Evolutionary conservation across 2,329 filamentous ascomycete species (phyloP).

Genomic region (Colletotrichum trifolii): DNA sequence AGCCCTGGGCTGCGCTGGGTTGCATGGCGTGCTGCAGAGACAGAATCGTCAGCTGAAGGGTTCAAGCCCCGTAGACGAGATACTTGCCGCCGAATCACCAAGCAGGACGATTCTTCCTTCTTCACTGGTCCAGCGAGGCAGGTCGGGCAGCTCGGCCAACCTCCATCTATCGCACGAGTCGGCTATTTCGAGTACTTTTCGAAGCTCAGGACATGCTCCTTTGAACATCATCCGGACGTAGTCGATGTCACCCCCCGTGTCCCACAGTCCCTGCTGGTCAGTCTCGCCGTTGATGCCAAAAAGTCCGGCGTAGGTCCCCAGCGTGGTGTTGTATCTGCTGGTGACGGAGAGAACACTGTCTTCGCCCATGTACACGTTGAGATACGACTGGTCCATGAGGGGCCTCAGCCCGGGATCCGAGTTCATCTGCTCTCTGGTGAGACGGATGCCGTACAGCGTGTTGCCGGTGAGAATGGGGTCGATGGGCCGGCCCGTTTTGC

Average conservation of each 20-base stretch:
- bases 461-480: conserved; percentile 37
- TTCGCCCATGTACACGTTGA: conserved; percentile 39
- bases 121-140: conserved; percentile 39
- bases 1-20: conserved; percentile 1
- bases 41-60: neutral
- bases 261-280: conserved; percentile 40
- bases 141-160: conserved; percentile 39
- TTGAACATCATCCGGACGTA: conserved; percentile 36
- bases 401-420: conserved; percentile 12
- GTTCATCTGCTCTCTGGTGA: conserved; percentile 22
- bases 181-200: conserved; percentile 29
- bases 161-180: conserved; percentile 39
- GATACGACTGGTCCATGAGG: conserved; percentile 36
- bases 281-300: conserved; percentile 38
- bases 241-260: conserved; percentile 40
- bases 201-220: conserved; percentile 34
- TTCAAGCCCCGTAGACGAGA: too few species aligned
- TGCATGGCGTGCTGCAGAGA: neutral
- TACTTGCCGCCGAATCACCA: conserved; percentile 37
- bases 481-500: conserved; percentile 13
- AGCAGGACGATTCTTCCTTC: conserved; percentile 36
- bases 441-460: conserved; percentile 37
- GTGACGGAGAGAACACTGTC: conserved; percentile 34
- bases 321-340: conserved; percentile 35
- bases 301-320: conserved; percentile 22